Base-by-base conservation (phyloP, 1,139 yeast genomes). In the Suhomyces bolitotheri region DNA sequence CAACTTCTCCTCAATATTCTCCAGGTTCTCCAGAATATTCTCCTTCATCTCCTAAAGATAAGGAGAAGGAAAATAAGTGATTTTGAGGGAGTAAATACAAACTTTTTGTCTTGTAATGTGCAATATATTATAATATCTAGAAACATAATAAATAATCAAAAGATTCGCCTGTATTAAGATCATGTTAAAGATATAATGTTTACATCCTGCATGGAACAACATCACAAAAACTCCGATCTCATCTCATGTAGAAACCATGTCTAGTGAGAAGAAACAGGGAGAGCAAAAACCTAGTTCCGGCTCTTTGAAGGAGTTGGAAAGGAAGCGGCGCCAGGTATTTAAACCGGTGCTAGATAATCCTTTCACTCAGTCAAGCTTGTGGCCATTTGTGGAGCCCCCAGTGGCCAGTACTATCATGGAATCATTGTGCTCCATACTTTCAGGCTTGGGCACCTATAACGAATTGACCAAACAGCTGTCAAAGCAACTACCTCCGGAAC, bases 1-100 rank as follows among this genome's bases (percentile, higher is more conserved):
- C 94, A 36, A 81, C 90, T 0, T 76, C 85, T 1, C 94, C 95
- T 49, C 55, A 71, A 3, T 84, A 82, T 56, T 68, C 79, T 0
- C 90, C 92, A 36, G 82, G 90, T 0, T 78, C 85, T 1, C 88
- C 88, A 50, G 51, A 64, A 7, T 83, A 82, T 59, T 71, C 80
- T 0, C 94, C 94, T 39, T 82, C 95, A 0, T 78, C 88, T 2
- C 79, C 79, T 29, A 45, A 47, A 43, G 45, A 41, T 23, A 33
- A 39, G 15, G 39, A 44, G 7, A 27, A 27, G 31, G 42, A 41
- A 8, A 36, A 38, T 27, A 19, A 31, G 32, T 33, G 35, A 37
- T 15, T 25, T 29, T 7, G 13, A 28, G 17, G 19, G 28, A 25
- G n/a, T 25, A 21, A 25, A 33, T 27, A n/a, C n/a, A 22, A 33